phyloP scores from a whole-genome alignment of 164 flowering plant genomes.

The Platanus orientalis region DNA sequence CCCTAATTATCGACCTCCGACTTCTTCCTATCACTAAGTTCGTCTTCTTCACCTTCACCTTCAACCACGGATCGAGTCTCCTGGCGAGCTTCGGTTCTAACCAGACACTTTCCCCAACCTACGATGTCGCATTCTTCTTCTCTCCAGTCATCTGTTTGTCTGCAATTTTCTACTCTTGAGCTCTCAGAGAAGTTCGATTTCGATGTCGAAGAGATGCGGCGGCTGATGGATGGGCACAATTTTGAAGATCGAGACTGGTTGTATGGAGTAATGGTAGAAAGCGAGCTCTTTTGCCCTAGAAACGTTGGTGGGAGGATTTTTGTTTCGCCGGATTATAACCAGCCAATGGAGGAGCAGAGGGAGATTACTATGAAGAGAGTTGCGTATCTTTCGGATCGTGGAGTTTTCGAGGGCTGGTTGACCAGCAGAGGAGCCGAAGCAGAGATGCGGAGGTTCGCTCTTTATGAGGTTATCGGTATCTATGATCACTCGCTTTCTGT shows the following conservation, averaged over 20 bases:
- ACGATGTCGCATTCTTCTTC: neutral
- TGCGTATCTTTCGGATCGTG: constrained; percentile 43
- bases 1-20: neutral
- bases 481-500: constrained; percentile 75
- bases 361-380: constrained; percentile 85
- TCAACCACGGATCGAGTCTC: constrained; percentile 22
- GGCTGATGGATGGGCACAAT: constrained; percentile 66
- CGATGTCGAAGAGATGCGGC: constrained; percentile 55
- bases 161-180: constrained; percentile 61
- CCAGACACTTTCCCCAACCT: constrained; percentile 39
- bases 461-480: constrained; percentile 46
- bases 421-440: constrained; percentile 39
- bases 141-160: constrained; percentile 37
- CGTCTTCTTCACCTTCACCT: constrained; percentile 8
- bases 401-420: constrained; percentile 73
- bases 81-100: constrained; percentile 44
- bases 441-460: constrained; percentile 64
- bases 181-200: constrained; percentile 40
- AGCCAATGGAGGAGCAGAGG: constrained; percentile 93
- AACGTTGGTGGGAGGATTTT: constrained; percentile 55
- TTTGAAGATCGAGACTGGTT: constrained; percentile 74
- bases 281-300: constrained; percentile 54
- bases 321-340: constrained; percentile 73
- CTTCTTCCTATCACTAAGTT: constrained; percentile 11
- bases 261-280: constrained; percentile 56